Base-by-base conservation (phyloP, 306 rosid species). In the Ceratonia siliqua region DNA sequence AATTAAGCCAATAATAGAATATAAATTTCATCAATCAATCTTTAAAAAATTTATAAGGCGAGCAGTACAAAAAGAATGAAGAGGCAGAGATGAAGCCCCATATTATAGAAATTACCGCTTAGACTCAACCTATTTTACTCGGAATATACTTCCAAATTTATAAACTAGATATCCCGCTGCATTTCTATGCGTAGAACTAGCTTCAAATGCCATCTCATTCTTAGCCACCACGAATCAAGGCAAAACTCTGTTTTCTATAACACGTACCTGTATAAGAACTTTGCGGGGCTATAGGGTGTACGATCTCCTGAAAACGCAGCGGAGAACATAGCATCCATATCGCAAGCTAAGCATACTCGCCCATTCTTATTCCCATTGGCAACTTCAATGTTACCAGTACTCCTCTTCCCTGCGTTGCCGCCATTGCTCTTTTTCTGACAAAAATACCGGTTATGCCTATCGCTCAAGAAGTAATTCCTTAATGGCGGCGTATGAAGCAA, bases 401-500 rank as follows among this genome's bases (percentile, higher is more conserved):
- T 50, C 55, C 65, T 84, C 79, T 84, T 75, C 53, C 55, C 76
- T 11, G 32, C 77, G 68, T 13, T 65, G 41, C 65, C 67, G 10
- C 56, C 80, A 74, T 72, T 84, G 79, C 24, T 85, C 76, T 45
- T 89, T 62, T 82, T 86, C 93, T 90, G 97, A 76, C 98, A 93
- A 61, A 74, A 84, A 73, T 82, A 87, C 18, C 93, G 87, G 53
- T 90, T 89, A 61, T 93, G 98, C 61, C 90, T 83, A 70, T 90
- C 97, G 68, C 98, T 90, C 81, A 93, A 82, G 78, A 93, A 93
- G 82, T 89, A 93, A 81, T 93, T 91, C 81, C 96, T 81, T 78
- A 93, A 57, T 17, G 98, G 98, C 45, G 97, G 98, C 62, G 98
- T 86, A 63, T 93, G 98, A 30, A 93, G 90, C 82, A 93, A 84